Conservation (phyloP, 495 filamentous ascomycete species). For the Xylaria curta region DNA sequence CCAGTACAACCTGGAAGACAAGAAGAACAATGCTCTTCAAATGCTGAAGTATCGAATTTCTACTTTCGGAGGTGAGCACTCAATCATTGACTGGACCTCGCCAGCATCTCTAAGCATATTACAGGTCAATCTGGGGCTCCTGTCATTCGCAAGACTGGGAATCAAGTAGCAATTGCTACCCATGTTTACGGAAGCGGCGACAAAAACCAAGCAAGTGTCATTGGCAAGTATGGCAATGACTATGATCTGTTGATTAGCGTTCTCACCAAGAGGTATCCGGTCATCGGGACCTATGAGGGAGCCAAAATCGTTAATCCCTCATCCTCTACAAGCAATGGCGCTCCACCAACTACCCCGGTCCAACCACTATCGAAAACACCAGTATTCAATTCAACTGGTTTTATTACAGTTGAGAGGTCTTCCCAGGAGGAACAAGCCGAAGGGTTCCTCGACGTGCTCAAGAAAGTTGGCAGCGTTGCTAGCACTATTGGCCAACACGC, state of each 20-base stretch:
- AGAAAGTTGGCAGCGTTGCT: neutral
- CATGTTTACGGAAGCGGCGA: constrained; percentile 43
- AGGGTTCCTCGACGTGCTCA: neutral
- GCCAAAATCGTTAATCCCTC: constrained; percentile 30
- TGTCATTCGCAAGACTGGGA: constrained; percentile 38
- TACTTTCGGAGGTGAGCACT: constrained; percentile 43
- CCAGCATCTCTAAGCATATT: constrained; percentile 9
- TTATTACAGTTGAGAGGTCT: neutral
- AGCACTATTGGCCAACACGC: neutral
- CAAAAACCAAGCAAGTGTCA: constrained; percentile 42
- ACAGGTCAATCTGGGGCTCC: constrained; percentile 46
- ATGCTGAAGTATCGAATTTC: constrained; percentile 50
- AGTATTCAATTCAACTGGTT: neutral
- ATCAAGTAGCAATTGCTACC: constrained; percentile 37
- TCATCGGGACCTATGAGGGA: neutral
- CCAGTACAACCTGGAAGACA: constrained; percentile 35
- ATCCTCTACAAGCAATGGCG: neutral
- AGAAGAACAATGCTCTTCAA: constrained; percentile 21
- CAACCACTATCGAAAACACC: neutral
- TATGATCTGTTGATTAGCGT: constrained; percentile 38
- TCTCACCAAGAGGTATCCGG: constrained; percentile 6
- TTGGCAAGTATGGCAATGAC: constrained; percentile 41
- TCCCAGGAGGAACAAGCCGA: neutral
- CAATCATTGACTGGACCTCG: neutral
- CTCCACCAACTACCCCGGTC: neutral